phyloP scores from a whole-genome alignment of 192 early-diverging fungal genomes.

The Podila verticillata region DNA sequence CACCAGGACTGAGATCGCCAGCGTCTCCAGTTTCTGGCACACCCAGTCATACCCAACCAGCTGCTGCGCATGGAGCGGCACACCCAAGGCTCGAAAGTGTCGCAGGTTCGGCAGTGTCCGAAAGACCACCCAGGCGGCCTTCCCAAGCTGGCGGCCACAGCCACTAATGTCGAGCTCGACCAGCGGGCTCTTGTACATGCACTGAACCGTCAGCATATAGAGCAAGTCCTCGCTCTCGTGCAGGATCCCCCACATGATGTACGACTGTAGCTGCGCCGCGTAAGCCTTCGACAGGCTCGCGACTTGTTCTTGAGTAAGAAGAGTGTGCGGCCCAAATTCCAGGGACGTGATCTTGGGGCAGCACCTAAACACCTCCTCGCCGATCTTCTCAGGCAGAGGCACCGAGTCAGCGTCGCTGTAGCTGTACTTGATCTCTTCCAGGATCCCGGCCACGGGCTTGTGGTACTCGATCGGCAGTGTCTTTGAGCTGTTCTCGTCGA shows the following conservation, averaged over 20 bases:
- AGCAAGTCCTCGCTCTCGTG: neutral
- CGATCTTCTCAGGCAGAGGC: neutral
- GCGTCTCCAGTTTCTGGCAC: neutral
- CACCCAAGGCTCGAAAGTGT: neutral
- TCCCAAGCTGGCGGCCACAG: neutral
- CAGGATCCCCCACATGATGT: neutral
- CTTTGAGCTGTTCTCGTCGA: neutral
- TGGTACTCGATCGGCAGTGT: neutral
- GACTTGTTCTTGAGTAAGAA: neutral
- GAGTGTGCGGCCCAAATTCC: neutral
- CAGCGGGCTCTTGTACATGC: neutral
- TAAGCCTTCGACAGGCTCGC: neutral
- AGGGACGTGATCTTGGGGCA: neutral
- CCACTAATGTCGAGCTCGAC: neutral
- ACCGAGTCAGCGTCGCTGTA: neutral
- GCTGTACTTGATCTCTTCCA: no score
- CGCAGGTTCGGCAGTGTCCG: neutral
- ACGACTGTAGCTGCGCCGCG: neutral
- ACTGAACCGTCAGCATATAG: neutral
- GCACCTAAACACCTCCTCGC: neutral
- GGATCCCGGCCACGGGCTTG: neutral
- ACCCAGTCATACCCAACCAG: constrained; percentile 3
- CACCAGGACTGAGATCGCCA: neutral
- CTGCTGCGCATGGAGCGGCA: neutral
- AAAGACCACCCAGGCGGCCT: neutral